Conservation (phyloP, 257 asterid species). For the Solanum arcanum region DNA sequence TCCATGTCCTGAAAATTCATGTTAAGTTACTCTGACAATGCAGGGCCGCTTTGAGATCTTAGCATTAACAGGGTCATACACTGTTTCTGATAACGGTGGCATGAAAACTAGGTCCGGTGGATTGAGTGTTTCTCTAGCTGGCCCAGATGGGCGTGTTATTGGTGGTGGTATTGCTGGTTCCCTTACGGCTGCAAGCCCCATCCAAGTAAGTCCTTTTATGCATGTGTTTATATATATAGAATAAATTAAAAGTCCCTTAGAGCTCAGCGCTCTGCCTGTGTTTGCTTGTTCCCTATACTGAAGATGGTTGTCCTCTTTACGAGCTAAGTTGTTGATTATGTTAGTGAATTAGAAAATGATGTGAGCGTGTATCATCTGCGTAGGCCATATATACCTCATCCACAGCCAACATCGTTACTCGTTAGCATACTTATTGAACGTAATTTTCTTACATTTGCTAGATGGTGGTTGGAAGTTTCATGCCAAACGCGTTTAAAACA, state of each 20-base stretch:
- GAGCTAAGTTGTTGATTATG: not conserved
- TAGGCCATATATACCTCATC: not conserved
- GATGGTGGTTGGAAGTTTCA: conserved; percentile 83
- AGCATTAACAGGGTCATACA: conserved; percentile 67
- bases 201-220: conserved; percentile 38
- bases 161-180: conserved; percentile 91
- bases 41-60: conserved; percentile 97
- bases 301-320: not conserved
- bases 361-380: not conserved
- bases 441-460: conserved; percentile 2
- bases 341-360: not conserved
- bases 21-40: conserved; percentile 4
- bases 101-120: conserved; percentile 68
- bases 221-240: not conserved
- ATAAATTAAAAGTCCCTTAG: not conserved
- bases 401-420: not conserved
- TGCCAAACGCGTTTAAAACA: conserved; percentile 31
- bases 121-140: conserved; percentile 76
- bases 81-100: conserved; percentile 57
- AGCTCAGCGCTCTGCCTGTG: not conserved
- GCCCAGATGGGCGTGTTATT: conserved; percentile 86
- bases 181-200: conserved; percentile 85
- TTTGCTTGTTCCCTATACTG: not conserved
- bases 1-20: not conserved
- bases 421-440: not conserved